Evolutionary conservation across 345 rosid genomes (phyloP), one percentile per base, ranked within the genome.

Genomic region (Arabis alpina): DNA sequence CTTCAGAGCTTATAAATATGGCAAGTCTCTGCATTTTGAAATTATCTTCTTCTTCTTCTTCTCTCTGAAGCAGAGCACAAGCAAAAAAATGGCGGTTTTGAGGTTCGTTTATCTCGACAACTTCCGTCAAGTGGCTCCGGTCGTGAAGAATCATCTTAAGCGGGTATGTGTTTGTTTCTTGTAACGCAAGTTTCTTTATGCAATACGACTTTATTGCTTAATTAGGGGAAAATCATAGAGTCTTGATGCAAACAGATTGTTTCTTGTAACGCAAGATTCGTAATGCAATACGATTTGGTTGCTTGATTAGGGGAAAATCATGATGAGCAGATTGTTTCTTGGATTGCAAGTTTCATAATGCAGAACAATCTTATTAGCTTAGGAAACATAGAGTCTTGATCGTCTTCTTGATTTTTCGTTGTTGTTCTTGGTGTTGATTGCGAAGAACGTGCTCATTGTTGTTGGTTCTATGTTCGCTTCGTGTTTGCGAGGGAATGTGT

Each of bases 61-160:
- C 72, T 63, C 86, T 43, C 80, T 36, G 10, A 36, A 36, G 39
- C 39, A 36, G n/a, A n/a, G n/a, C n/a, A n/a, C n/a, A n/a, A 36
- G n/a, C n/a, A n/a, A n/a, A n/a, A 36, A 8, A 36, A 36, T 36
- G 39, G 39, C 39, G 39, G 39, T 63, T 5, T 82, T 86, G 91
- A 76, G 55, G 39, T 80, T 79, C 42, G 80, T 80, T 14, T 75
- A 84, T 36, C 82, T 43, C 51, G 52, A n/a, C 73, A 87, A 86
- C 73, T 87, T 89, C 74, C 61, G 13, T 39, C 51, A 53, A 30
- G 6, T 91, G 74, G 84, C 93, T 54, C 91, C 91, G 2, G 61
- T 11, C 3, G 92, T 89, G 4, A 93, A 91, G 79, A 39, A 75
- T 8, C 96, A 91, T 78, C 91, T 91, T 54, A 87, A 87, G 64